Evolutionary conservation across 75 land plant species (phyloP).

Genomic region (Pinus taeda): DNA sequence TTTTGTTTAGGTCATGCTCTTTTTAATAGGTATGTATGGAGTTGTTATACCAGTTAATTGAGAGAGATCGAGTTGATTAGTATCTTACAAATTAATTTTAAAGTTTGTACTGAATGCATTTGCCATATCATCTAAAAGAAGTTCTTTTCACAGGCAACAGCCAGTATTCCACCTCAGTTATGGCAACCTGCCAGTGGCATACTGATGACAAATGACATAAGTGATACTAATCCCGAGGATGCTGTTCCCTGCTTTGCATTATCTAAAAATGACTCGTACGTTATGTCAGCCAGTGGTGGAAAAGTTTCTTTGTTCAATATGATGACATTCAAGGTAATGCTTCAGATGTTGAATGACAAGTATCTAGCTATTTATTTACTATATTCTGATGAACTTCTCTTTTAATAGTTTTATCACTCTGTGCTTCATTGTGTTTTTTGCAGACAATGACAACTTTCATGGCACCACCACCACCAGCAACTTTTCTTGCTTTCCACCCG

Average conservation of each 20-base stretch:
- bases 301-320: conserved; percentile 53
- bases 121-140: not conserved
- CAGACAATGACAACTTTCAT: conserved; percentile 61
- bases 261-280: conserved; percentile 61
- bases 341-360: not conserved
- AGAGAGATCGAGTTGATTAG: not conserved
- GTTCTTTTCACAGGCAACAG: conserved; percentile 27
- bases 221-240: conserved; percentile 34
- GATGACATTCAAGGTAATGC: conserved; percentile 62
- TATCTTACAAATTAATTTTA: not conserved
- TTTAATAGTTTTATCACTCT: not conserved
- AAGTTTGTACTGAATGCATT: not conserved
- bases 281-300: conserved; percentile 60
- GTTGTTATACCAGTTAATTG: not conserved
- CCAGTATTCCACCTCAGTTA: conserved; percentile 36
- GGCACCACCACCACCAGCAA: conserved; percentile 65
- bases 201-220: conserved; percentile 44
- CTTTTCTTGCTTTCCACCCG: conserved; percentile 60
- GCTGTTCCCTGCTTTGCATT: conserved; percentile 54
- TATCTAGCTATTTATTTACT: not conserved
- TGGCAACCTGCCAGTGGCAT: conserved; percentile 49
- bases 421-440: conserved; percentile 10
- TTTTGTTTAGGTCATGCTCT: not conserved
- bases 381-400: conserved; percentile 13
- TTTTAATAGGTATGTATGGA: not conserved